phyloP scores from a whole-genome alignment of 2,329 filamentous ascomycete species.

The Fusarium luffae region DNA sequence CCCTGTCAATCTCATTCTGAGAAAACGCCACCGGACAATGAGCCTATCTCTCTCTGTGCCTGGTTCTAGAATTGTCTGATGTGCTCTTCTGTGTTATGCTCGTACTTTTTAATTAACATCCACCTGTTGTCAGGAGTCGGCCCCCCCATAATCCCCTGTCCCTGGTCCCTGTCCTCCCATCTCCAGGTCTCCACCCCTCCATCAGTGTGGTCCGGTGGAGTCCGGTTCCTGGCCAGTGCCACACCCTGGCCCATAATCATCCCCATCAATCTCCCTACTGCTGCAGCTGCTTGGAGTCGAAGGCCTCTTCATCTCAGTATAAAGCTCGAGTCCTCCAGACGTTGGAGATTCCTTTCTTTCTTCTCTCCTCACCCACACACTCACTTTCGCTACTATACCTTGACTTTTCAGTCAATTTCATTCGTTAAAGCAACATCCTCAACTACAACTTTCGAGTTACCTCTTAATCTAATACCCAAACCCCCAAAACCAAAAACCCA shows the following conservation, averaged over 20 bases:
- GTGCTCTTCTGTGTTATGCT: conserved; percentile 5
- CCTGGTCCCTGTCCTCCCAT: conserved; percentile 1
- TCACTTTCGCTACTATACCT: conserved; percentile 43
- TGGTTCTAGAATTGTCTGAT: neutral
- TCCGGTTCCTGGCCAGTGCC: neutral
- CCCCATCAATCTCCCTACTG: conserved; percentile 34
- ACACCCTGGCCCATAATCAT: conserved; percentile 26
- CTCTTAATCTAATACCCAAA: conserved; percentile 50
- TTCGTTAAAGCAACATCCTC: conserved; percentile 43
- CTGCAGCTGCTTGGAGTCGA: conserved; percentile 1
- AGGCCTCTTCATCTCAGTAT: conserved; percentile 52
- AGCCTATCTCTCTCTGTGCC: conserved; percentile 34
- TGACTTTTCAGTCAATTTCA: conserved; percentile 47
- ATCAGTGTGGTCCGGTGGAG: neutral
- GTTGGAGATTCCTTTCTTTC: conserved; percentile 50
- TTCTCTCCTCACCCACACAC: conserved; percentile 58
- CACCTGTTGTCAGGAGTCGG: conserved; percentile 9
- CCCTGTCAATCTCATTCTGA: conserved; percentile 19
- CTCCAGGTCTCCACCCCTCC: conserved; percentile 25
- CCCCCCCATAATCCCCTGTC: conserved; percentile 14
- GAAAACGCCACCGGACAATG: conserved; percentile 21
- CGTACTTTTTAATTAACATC: conserved; percentile 26
- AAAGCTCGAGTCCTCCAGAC: conserved; percentile 59
- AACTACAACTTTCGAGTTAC: conserved; percentile 50
- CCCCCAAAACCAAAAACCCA: conserved; percentile 4